These are phyloP conservation scores for Sugiyamaella boreocaroliniensis DNA, from an alignment of 805 yeast genomes.

Conservation along the genomic window DNA sequence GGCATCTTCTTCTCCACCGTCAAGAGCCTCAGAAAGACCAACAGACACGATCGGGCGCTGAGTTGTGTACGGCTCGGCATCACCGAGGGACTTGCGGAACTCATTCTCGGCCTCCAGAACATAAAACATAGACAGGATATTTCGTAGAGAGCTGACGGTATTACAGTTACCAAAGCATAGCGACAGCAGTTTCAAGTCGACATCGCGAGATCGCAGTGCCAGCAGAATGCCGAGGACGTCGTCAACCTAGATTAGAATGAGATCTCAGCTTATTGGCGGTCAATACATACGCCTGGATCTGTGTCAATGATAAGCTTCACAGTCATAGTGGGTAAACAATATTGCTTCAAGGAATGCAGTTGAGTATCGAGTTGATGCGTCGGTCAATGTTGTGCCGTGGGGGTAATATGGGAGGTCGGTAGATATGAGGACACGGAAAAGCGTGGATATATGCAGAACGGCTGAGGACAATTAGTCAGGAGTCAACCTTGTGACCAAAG, in stretches of 20 bases:
- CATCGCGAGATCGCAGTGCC: slow-evolving; percentile 28
- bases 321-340: background rate
- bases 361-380: background rate
- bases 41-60: slow-evolving; percentile 31
- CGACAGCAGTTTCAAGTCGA: slow-evolving; percentile 28
- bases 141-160: slow-evolving; percentile 30
- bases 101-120: slow-evolving; percentile 30
- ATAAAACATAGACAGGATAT: slow-evolving; percentile 30
- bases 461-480: background rate
- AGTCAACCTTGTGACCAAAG: background rate
- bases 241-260: slow-evolving; percentile 27
- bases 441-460: background rate
- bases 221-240: slow-evolving; percentile 35
- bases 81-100: slow-evolving; percentile 20
- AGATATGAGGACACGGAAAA: background rate
- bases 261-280: background rate
- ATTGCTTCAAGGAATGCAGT: too few relatives aligned
- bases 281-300: slow-evolving; percentile 35
- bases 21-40: slow-evolving; percentile 29
- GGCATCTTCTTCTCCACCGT: slow-evolving; percentile 30
- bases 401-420: too few relatives aligned
- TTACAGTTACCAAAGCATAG: slow-evolving; percentile 37
- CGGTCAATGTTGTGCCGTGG: too few relatives aligned
- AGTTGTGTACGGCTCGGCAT: slow-evolving; percentile 18
- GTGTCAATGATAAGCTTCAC: slow-evolving; percentile 33